A percentile compares a stretch with the other conserved stretches of the same genome.
These are phyloP conservation scores for Russula sp. DNA, from an alignment of 768 basidiomycete species.

Conservation along the genomic window DNA sequence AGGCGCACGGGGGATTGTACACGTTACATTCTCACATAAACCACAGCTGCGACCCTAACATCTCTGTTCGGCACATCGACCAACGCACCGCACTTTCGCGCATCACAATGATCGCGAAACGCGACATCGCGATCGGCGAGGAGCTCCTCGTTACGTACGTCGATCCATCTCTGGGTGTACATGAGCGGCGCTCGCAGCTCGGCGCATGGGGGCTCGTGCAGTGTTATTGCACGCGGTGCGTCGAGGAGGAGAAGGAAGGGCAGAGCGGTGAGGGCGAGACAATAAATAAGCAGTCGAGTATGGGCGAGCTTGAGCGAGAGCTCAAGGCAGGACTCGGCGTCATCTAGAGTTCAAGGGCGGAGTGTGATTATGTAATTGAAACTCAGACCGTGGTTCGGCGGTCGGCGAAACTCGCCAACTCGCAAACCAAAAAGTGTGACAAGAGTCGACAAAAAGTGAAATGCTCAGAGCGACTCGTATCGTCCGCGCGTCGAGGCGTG, in stretches of 20 bases:
- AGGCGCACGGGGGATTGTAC: slow-evolving; percentile 83
- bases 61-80: slow-evolving; percentile 72
- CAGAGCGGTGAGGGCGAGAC: background rate
- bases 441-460: background rate
- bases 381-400: background rate
- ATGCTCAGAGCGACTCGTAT: slow-evolving; percentile 22
- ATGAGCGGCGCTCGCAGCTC: slow-evolving; percentile 44
- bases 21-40: slow-evolving; percentile 82
- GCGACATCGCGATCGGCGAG: slow-evolving; percentile 57
- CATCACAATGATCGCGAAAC: slow-evolving; percentile 65
- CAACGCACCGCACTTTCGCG: slow-evolving; percentile 59
- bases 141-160: slow-evolving; percentile 79
- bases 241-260: slow-evolving; percentile 39
- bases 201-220: slow-evolving; percentile 69
- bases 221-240: slow-evolving; percentile 64
- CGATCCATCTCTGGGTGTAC: slow-evolving; percentile 45
- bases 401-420: background rate
- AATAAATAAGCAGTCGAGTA: slow-evolving; percentile 20
- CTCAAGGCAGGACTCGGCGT: slow-evolving; percentile 61
- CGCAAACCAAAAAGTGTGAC: background rate
- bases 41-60: slow-evolving; percentile 75
- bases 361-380: background rate
- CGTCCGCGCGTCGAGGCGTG: slow-evolving; percentile 32
- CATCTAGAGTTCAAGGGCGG: background rate
- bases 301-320: slow-evolving; percentile 49